Conservation (phyloP, 1,284 basidiomycete species). For the Earliella scabrosa region DNA sequence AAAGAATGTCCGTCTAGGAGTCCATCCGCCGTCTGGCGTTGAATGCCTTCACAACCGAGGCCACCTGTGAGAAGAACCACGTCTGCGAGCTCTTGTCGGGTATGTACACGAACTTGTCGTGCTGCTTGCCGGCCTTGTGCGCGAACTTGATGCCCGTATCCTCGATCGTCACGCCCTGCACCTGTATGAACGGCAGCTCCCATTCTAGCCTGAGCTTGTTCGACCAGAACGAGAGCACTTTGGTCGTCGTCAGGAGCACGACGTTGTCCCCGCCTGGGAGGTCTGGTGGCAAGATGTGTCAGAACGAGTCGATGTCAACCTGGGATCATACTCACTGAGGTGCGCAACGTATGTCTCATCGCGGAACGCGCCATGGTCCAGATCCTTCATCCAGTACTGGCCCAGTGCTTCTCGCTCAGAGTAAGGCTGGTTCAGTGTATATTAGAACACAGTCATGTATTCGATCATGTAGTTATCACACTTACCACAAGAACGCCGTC, state of each 20-base stretch:
- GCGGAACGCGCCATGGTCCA: constrained; percentile 87
- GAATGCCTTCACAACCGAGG: constrained; percentile 73
- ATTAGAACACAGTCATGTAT: not conserved
- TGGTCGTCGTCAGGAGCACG: constrained; percentile 79
- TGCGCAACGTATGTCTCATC: constrained; percentile 92
- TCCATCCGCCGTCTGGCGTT: constrained; percentile 78
- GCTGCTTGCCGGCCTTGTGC: constrained; percentile 72
- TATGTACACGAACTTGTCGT: constrained; percentile 78
- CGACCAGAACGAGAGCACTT: constrained; percentile 86
- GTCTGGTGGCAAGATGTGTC: no score
- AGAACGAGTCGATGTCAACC: no score
- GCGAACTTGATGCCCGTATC: constrained; percentile 87
- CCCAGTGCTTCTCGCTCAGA: constrained; percentile 90
- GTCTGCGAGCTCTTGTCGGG: constrained; percentile 72
- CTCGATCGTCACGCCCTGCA: constrained; percentile 89
- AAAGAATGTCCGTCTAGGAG: constrained; percentile 28
- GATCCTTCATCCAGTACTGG: constrained; percentile 95
- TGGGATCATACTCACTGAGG: constrained; percentile 75
- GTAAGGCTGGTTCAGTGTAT: constrained; percentile 64
- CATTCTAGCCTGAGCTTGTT: constrained; percentile 87
- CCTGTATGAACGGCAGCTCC: constrained; percentile 89
- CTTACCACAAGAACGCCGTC: constrained; percentile 84
- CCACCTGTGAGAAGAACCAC: constrained; percentile 81
- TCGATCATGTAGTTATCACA: not conserved
- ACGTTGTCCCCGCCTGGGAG: constrained; percentile 84